These are phyloP conservation scores for Achaetomiella virescens DNA, from an alignment of 495 filamentous ascomycete genomes.

Conservation along the genomic window DNA sequence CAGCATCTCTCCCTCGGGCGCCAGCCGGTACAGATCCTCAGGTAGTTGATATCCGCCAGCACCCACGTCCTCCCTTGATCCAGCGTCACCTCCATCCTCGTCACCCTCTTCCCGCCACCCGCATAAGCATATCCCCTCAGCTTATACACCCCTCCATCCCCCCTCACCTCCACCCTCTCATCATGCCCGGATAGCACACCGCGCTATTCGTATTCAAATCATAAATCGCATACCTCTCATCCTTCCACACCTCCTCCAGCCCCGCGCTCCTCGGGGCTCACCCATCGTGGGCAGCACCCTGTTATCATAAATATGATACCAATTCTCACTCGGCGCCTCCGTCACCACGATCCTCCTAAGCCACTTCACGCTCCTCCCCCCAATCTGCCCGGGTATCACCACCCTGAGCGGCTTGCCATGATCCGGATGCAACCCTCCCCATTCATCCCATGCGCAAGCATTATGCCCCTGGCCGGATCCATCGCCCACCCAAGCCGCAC, in stretches of 20 bases:
- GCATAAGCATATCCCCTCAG: slow-evolving; percentile 83
- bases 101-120: slow-evolving; percentile 81
- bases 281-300: slow-evolving; percentile 83
- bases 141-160: slow-evolving; percentile 50
- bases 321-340: slow-evolving; percentile 76
- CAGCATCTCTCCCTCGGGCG: slow-evolving; percentile 53
- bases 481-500: slow-evolving; percentile 84
- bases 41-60: slow-evolving; percentile 75
- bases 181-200: slow-evolving; percentile 74
- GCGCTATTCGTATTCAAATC: slow-evolving; percentile 88
- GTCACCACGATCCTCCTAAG: slow-evolving; percentile 79
- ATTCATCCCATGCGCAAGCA: slow-evolving; percentile 92
- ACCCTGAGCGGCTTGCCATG: slow-evolving; percentile 81
- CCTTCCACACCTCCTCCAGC: slow-evolving; percentile 75
- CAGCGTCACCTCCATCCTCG: slow-evolving; percentile 76
- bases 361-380: slow-evolving; percentile 94
- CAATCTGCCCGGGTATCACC: slow-evolving; percentile 90
- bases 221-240: slow-evolving; percentile 93
- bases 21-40: slow-evolving; percentile 82
- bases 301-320: slow-evolving; percentile 97
- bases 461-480: slow-evolving; percentile 78
- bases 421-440: slow-evolving; percentile 77
- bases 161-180: slow-evolving; percentile 54
- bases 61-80: slow-evolving; percentile 80
- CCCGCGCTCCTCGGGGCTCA: slow-evolving; percentile 76